phyloP scores from a whole-genome alignment of 1,139 yeast genomes.

The Geotrichum bryndzae region DNA sequence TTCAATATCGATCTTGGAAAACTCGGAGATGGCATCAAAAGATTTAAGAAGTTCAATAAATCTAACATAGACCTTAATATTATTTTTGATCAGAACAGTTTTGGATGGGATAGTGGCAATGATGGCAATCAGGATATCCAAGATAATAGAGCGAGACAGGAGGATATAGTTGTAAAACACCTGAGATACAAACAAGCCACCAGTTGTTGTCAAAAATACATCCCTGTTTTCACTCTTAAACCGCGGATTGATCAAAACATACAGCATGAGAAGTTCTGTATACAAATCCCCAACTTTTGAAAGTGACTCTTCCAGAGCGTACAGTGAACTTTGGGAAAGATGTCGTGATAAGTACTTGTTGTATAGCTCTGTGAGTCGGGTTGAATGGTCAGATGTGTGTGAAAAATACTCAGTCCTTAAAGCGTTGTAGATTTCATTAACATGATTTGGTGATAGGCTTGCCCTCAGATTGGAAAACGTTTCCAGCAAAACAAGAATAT shows the following conservation, averaged over 20 bases:
- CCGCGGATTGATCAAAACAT: background rate
- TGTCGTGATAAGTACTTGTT: constrained; percentile 4
- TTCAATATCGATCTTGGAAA: background rate
- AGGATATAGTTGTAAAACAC: constrained; percentile 21
- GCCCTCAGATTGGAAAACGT: constrained; percentile 6
- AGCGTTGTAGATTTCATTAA: constrained; percentile 3
- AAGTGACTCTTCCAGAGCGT: background rate
- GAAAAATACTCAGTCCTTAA: constrained; percentile 8
- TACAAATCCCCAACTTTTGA: background rate
- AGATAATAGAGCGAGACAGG: constrained; percentile 18
- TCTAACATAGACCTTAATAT: constrained; percentile 21
- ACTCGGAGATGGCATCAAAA: constrained; percentile 17
- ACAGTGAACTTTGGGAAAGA: background rate
- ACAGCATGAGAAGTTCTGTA: constrained; percentile 19
- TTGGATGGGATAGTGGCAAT: constrained; percentile 19
- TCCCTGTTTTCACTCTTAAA: constrained; percentile 11
- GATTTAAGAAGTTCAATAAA: constrained; percentile 21
- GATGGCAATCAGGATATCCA: constrained; percentile 23
- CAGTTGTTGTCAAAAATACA: constrained; percentile 18
- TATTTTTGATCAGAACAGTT: constrained; percentile 22
- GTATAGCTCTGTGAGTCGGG: constrained; percentile 8
- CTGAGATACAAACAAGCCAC: constrained; percentile 20
- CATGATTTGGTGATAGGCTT: constrained; percentile 10
- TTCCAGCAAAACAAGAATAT: constrained; percentile 12
- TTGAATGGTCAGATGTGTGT: constrained; percentile 5